These are phyloP conservation scores for Coemansia sp. DNA, from an alignment of 192 early-diverging fungal species.

Conservation along the genomic window DNA sequence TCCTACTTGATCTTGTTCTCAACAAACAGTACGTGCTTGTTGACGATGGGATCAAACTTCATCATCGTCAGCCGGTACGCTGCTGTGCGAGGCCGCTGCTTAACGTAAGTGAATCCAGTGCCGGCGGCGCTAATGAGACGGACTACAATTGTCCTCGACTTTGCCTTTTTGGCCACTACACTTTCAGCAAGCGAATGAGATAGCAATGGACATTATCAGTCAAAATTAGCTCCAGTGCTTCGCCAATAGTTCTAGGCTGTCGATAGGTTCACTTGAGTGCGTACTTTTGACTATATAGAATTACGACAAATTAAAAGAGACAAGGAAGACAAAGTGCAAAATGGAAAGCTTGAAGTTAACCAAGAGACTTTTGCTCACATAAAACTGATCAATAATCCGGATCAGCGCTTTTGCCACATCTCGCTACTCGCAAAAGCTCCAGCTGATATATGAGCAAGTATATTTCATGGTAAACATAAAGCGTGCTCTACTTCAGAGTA, in stretches of 20 bases:
- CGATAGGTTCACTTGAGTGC: background rate
- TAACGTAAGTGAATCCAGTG: conserved; percentile 91
- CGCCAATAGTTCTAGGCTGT: background rate
- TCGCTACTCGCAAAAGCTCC: no score
- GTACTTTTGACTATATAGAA: background rate
- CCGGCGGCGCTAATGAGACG: conserved; percentile 85
- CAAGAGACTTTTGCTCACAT: background rate
- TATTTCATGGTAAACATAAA: no score
- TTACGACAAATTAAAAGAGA: background rate
- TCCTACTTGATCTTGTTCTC: conserved; percentile 79
- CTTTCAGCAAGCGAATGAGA: background rate
- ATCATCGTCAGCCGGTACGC: conserved; percentile 81
- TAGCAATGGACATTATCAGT: background rate
- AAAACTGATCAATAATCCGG: background rate
- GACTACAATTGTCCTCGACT: conserved; percentile 83
- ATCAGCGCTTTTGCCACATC: background rate
- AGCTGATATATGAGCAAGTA: no score
- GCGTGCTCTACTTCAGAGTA: no score
- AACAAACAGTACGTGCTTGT: conserved; percentile 84
- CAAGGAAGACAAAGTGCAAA: background rate
- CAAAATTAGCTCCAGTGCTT: background rate
- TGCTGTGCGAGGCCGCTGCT: conserved; percentile 71
- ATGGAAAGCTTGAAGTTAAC: background rate
- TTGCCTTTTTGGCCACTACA: conserved; percentile 83
- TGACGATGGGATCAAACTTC: conserved; percentile 93